Conservation (phyloP, 2,329 filamentous ascomycete species). For the Calonectria pauciramosa region DNA sequence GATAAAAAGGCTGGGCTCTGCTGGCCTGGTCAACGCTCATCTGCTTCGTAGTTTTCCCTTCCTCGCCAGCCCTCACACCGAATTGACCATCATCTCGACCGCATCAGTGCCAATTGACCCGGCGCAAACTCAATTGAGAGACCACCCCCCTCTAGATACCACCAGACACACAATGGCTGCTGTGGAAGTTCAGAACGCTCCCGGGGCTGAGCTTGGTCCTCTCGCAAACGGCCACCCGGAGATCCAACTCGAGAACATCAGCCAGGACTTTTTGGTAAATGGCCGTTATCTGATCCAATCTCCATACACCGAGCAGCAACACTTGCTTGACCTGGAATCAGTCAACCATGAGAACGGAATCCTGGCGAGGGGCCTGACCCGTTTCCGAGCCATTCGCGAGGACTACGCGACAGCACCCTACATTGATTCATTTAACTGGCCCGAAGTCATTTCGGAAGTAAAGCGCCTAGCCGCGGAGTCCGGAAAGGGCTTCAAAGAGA, state of each 20-base stretch:
- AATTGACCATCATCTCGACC: constrained; percentile 8
- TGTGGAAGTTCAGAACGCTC: constrained; percentile 41
- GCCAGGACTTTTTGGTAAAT: constrained; percentile 28
- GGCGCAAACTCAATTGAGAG: not conserved
- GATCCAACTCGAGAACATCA: constrained; percentile 44
- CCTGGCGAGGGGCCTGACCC: constrained; percentile 78
- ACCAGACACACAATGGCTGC: constrained; percentile 45
- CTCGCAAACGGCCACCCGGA: constrained; percentile 43
- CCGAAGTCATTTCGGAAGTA: constrained; percentile 71
- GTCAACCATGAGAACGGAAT: constrained; percentile 76
- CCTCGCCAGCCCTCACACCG: not conserved
- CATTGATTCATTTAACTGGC: constrained; percentile 82
- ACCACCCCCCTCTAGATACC: not conserved
- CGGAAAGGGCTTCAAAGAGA: constrained; percentile 68
- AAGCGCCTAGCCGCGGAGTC: constrained; percentile 62
- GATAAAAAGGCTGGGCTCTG: constrained; percentile 41
- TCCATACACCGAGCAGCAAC: constrained; percentile 78
- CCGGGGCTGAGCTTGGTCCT: constrained; percentile 40
- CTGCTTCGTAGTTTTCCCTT: constrained; percentile 20
- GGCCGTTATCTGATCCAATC: constrained; percentile 72
- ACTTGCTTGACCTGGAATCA: constrained; percentile 79
- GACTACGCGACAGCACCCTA: constrained; percentile 87
- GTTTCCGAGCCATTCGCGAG: constrained; percentile 70
- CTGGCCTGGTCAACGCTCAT: constrained; percentile 13
- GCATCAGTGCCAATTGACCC: not conserved